phyloP scores from a whole-genome alignment of 306 rosid genomes.

The Sicyos edulis region DNA sequence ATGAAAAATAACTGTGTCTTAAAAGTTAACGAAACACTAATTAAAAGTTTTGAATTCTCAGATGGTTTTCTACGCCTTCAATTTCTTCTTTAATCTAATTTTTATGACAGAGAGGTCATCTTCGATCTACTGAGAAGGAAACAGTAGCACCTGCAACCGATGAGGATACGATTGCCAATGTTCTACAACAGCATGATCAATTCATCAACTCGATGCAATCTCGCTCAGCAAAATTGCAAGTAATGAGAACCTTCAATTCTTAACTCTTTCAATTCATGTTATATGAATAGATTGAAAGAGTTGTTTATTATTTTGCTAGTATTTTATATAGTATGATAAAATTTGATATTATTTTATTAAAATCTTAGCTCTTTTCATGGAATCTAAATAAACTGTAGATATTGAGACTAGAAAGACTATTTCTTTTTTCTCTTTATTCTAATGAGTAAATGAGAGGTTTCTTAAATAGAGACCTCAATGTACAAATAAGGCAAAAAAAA shows the following conservation, averaged over 20 bases:
- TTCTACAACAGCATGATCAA: constrained; percentile 75
- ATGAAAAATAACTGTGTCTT: background rate
- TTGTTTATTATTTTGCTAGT: no score
- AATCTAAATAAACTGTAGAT: no score
- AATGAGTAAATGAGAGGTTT: no score
- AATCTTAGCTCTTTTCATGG: no score
- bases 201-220: constrained; percentile 84
- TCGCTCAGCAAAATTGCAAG: constrained; percentile 90
- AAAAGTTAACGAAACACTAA: background rate
- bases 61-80: background rate
- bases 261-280: background rate
- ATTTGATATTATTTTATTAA: no score
- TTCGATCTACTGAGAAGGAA: constrained; percentile 62
- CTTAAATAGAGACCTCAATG: no score
- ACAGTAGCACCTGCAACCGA: constrained; percentile 66
- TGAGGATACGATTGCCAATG: constrained; percentile 71
- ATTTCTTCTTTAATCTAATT: constrained; percentile 24
- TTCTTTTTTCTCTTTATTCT: no score
- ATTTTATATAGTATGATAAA: no score
- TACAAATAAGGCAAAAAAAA: no score
- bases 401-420: no score
- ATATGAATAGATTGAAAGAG: background rate
- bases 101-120: constrained; percentile 66
- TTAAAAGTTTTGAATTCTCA: background rate
- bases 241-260: constrained; percentile 28